Percentiles rank a stretch among this genome's conserved stretches.
These are phyloP conservation scores for Suillus occidentalis DNA, from an alignment of 768 basidiomycete genomes.

Conservation along the genomic window DNA sequence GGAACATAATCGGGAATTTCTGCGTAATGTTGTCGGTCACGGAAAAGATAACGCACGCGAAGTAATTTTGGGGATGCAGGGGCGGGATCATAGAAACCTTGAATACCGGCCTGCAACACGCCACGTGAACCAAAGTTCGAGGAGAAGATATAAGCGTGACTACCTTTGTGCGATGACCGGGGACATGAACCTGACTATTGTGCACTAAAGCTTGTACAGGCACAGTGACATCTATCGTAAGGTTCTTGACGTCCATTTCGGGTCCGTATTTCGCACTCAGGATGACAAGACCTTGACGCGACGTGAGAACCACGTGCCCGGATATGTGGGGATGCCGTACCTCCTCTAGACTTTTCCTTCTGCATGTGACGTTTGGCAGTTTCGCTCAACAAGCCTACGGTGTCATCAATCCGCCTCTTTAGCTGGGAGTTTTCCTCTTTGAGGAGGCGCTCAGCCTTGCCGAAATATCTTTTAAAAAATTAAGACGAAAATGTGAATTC, in stretches of 20 bases:
- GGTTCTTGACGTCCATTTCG: constrained; percentile 50
- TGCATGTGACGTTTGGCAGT: constrained; percentile 63
- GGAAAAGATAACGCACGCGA: constrained; percentile 75
- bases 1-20: constrained; percentile 72
- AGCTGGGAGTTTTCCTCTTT: constrained; percentile 65
- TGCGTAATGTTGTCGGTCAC: constrained; percentile 69
- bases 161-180: constrained; percentile 76
- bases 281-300: constrained; percentile 66
- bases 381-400: constrained; percentile 62
- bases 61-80: constrained; percentile 71
- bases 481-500: not conserved
- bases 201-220: constrained; percentile 81
- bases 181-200: constrained; percentile 75
- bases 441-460: constrained; percentile 58
- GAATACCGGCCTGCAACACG: constrained; percentile 56
- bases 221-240: constrained; percentile 74
- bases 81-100: constrained; percentile 89
- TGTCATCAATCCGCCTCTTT: constrained; percentile 63
- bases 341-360: constrained; percentile 65
- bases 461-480: constrained; percentile 53
- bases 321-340: constrained; percentile 37
- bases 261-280: constrained; percentile 73
- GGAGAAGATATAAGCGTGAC: not conserved
- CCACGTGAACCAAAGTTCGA: not conserved
- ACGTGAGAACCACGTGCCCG: constrained; percentile 15